phyloP scores from a whole-genome alignment of 805 yeast species.

The Sugiyamaella boreocaroliniensis region DNA sequence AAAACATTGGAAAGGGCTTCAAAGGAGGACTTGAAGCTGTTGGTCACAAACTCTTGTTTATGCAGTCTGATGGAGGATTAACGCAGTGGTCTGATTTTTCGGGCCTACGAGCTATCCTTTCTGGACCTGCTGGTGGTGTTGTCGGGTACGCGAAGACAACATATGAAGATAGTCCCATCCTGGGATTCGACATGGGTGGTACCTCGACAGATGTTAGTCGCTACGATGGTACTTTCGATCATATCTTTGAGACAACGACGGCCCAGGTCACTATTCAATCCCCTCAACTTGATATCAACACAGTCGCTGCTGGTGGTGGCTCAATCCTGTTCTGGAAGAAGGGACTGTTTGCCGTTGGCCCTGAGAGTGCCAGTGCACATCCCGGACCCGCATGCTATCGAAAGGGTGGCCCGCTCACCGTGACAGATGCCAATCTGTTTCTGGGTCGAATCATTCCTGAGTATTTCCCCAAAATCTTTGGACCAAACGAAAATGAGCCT shows the following conservation, averaged over 20 bases:
- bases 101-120: slow-evolving; percentile 79
- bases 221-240: slow-evolving; percentile 62
- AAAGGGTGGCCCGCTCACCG: slow-evolving; percentile 76
- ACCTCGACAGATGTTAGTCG: slow-evolving; percentile 83
- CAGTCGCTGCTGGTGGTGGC: slow-evolving; percentile 85
- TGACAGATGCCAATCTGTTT: slow-evolving; percentile 76
- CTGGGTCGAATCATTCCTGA: slow-evolving; percentile 69
- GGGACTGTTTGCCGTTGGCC: slow-evolving; percentile 76
- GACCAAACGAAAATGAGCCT: slow-evolving; percentile 68
- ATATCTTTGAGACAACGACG: slow-evolving; percentile 74
- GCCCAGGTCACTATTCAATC: slow-evolving; percentile 81
- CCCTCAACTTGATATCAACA: slow-evolving; percentile 74
- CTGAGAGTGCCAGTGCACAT: slow-evolving; percentile 80
- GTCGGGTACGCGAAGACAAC: slow-evolving; percentile 89
- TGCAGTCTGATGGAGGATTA: slow-evolving; percentile 96
- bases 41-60: slow-evolving; percentile 43
- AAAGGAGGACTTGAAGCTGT: slow-evolving; percentile 41
- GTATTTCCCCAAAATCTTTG: slow-evolving; percentile 74
- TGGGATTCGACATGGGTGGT: slow-evolving; percentile 90
- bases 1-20: slow-evolving; percentile 57
- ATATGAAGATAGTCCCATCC: slow-evolving; percentile 52
- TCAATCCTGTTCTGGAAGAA: slow-evolving; percentile 60
- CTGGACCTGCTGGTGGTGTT: slow-evolving; percentile 98
- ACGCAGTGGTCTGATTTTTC: slow-evolving; percentile 79
- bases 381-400: slow-evolving; percentile 89